Conservation (phyloP, 176 grass and related monocot genomes). For the Eremochloa ophiuroides region DNA sequence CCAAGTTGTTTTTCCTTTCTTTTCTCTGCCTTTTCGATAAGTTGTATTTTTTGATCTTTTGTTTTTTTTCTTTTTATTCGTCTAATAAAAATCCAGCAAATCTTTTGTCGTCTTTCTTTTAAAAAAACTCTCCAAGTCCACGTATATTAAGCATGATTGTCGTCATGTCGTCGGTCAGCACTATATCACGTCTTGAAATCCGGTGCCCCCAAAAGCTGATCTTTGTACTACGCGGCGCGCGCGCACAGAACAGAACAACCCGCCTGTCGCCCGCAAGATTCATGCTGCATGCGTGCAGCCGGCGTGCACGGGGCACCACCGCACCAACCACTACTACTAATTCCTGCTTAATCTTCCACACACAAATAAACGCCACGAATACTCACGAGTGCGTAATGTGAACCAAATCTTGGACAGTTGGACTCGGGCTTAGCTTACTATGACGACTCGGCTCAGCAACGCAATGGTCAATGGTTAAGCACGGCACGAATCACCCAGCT, state of each 20-base stretch:
- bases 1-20: no score
- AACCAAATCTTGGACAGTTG: slow-evolving; percentile 35
- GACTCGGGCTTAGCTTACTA: not conserved
- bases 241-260: not conserved
- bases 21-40: no score
- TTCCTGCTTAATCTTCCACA: not conserved
- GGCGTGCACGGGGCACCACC: not conserved
- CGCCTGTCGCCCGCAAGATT: slow-evolving; percentile 5
- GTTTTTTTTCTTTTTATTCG: no score
- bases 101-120: no score
- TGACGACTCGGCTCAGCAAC: not conserved
- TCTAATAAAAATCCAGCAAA: no score
- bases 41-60: no score
- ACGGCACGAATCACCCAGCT: slow-evolving; percentile 16
- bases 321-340: slow-evolving; percentile 1
- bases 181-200: not conserved
- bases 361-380: not conserved
- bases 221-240: not conserved
- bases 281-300: not conserved
- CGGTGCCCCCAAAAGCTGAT: not conserved
- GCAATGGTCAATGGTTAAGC: not conserved
- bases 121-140: no score
- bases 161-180: not conserved
- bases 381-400: not conserved
- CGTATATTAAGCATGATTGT: not conserved